These are phyloP conservation scores for Trichophyton schoenleinii DNA, from an alignment of 2,329 filamentous ascomycete genomes.

Conservation along the genomic window DNA sequence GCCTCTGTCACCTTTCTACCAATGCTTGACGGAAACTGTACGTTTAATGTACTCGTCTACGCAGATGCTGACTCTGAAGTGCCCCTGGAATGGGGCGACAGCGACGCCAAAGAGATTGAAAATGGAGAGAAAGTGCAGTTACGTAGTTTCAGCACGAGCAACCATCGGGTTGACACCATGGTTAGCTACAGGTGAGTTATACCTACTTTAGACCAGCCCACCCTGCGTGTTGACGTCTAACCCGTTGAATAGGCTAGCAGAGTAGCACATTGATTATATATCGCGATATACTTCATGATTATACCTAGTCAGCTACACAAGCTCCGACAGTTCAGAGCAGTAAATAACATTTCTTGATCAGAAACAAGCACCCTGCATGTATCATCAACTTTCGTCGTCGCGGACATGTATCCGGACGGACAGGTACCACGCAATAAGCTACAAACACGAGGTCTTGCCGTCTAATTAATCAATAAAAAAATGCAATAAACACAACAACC, in stretches of 20 bases:
- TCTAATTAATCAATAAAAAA: too few species aligned
- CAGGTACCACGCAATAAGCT: too few species aligned
- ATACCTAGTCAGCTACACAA: too few species aligned
- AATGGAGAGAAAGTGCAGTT: conserved; percentile 92
- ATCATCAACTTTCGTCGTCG: too few species aligned
- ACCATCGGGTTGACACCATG: conserved; percentile 84
- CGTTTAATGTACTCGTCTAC: conserved; percentile 97
- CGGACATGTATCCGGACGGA: too few species aligned
- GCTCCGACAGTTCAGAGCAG: too few species aligned
- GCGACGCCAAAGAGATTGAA: conserved; percentile 90
- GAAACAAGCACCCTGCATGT: too few species aligned
- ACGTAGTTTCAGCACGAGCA: conserved; percentile 89
- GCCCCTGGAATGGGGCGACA: conserved; percentile 96
- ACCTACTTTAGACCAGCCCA: too few species aligned
- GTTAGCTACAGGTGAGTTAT: conserved; percentile 63
- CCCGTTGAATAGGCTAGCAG: not conserved
- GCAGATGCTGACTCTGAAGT: conserved; percentile 94
- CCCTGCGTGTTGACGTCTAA: not conserved
- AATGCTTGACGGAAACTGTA: conserved; percentile 86
- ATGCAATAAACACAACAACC: too few species aligned
- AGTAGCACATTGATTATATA: not conserved
- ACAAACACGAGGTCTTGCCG: too few species aligned
- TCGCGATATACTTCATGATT: too few species aligned
- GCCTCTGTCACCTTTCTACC: conserved; percentile 94
- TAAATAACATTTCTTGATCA: too few species aligned